phyloP scores from a whole-genome alignment of 2,329 filamentous ascomycete species.

The Rhinocladiella similis region DNA sequence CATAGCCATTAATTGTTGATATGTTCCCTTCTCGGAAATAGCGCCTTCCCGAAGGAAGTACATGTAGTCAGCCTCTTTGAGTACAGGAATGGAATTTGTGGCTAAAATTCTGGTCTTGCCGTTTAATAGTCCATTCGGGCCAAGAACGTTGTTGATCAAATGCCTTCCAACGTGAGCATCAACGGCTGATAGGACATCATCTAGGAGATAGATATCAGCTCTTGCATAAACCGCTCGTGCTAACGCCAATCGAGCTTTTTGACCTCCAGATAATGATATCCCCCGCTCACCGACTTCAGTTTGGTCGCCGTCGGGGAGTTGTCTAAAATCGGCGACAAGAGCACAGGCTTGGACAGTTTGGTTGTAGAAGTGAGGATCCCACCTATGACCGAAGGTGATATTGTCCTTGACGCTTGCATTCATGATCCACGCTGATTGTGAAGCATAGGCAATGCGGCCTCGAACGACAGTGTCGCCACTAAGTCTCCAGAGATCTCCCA shows the following conservation, averaged over 20 bases:
- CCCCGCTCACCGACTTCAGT: conserved; percentile 96
- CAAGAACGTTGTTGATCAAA: conserved; percentile 91
- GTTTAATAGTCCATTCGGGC: conserved; percentile 75
- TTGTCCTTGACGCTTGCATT: conserved; percentile 97
- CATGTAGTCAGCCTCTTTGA: conserved; percentile 87
- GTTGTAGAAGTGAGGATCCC: conserved; percentile 92
- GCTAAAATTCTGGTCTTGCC: conserved; percentile 90
- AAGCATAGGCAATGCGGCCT: conserved; percentile 85
- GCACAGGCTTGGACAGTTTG: conserved; percentile 90
- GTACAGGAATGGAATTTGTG: conserved; percentile 90
- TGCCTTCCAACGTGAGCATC: conserved; percentile 96
- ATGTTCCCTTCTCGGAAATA: conserved; percentile 85
- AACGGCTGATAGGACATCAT: conserved; percentile 94
- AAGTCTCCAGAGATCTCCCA: conserved; percentile 90
- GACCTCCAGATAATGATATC: conserved; percentile 92
- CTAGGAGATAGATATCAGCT: conserved; percentile 92
- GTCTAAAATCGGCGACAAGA: conserved; percentile 83
- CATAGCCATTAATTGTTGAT: conserved; percentile 87
- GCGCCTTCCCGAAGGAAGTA: conserved; percentile 79
- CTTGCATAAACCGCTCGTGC: conserved; percentile 94
- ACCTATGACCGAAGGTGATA: conserved; percentile 92
- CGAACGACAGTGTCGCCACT: conserved; percentile 80
- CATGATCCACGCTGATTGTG: conserved; percentile 94
- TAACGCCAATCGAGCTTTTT: conserved; percentile 89
- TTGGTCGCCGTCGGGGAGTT: conserved; percentile 91